Evolutionary conservation across 2,329 filamentous ascomycete species (phyloP).

Genomic region (Lecanoromycetidae sp.): DNA sequence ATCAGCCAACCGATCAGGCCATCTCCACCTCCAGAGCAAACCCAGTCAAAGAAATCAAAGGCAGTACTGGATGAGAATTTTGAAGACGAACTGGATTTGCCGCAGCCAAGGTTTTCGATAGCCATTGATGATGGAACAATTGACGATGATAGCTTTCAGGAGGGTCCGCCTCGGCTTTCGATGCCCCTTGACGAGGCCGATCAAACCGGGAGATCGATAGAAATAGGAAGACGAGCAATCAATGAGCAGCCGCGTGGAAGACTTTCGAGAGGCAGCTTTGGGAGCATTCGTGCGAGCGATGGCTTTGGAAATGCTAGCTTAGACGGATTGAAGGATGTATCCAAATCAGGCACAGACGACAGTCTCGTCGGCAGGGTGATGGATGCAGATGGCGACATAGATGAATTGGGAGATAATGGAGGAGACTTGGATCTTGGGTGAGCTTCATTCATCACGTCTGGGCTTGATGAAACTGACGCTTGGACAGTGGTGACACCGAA

Average conservation of each 20-base stretch:
- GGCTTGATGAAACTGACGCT: background rate
- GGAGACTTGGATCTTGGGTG: constrained; percentile 1
- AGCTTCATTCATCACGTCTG: background rate
- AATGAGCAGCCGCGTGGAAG: constrained; percentile 26
- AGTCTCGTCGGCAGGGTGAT: constrained; percentile 15
- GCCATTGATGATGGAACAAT: constrained; percentile 28
- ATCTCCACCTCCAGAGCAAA: constrained; percentile 34
- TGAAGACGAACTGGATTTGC: constrained; percentile 36
- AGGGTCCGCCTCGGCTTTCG: constrained; percentile 30
- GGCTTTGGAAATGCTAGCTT: constrained; percentile 35
- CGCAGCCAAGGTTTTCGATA: constrained; percentile 31
- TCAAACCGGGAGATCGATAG: constrained; percentile 30
- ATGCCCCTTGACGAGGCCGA: constrained; percentile 36
- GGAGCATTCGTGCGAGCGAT: constrained; percentile 35
- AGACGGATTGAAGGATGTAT: constrained; percentile 26
- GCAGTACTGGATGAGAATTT: constrained; percentile 33
- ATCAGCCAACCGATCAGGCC: constrained; percentile 33
- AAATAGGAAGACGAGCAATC: constrained; percentile 30
- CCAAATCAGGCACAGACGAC: constrained; percentile 14
- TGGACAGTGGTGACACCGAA: constrained; percentile 33
- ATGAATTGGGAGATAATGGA: background rate
- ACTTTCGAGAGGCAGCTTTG: constrained; percentile 34
- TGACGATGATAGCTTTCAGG: constrained; percentile 20
- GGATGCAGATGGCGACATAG: constrained; percentile 4
- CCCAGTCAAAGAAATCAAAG: constrained; percentile 20